Percentiles rank a stretch among this genome's conserved stretches.
Evolutionary conservation across 2,329 filamentous ascomycete genomes (phyloP).

Genomic region (Aspergillus chevalieri): DNA sequence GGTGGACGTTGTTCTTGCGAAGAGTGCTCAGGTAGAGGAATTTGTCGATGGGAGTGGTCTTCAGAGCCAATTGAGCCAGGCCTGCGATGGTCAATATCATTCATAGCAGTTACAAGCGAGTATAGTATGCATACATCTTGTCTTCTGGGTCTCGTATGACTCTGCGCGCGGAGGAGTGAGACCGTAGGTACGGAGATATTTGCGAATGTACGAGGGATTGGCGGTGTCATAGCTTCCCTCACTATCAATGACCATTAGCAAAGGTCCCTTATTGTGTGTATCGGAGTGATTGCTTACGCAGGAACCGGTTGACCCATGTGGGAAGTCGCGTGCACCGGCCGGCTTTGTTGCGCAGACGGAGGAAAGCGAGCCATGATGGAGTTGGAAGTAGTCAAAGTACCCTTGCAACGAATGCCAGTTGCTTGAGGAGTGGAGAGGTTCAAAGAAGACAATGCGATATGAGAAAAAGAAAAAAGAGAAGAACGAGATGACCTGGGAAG

Average conservation of each 20-base stretch:
- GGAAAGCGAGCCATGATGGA: slow-evolving; percentile 32
- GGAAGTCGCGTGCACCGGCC: slow-evolving; percentile 31
- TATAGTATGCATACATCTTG: slow-evolving; percentile 33
- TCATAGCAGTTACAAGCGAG: neutral
- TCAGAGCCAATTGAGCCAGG: slow-evolving; percentile 43
- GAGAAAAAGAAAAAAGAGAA: slow-evolving; percentile 4
- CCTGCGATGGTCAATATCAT: slow-evolving; percentile 17
- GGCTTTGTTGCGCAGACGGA: slow-evolving; percentile 26
- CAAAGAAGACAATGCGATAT: slow-evolving; percentile 11
- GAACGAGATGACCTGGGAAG: slow-evolving; percentile 1
- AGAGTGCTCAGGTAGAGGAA: slow-evolving; percentile 46
- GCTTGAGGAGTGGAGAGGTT: slow-evolving; percentile 1
- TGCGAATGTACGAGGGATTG: slow-evolving; percentile 45
- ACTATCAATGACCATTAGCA: slow-evolving; percentile 14
- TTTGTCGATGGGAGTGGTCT: slow-evolving; percentile 44
- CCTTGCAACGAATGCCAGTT: slow-evolving; percentile 8
- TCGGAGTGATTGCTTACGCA: slow-evolving; percentile 20
- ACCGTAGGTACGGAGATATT: slow-evolving; percentile 47
- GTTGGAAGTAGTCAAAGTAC: slow-evolving; percentile 18
- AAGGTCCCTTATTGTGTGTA: too few species aligned
- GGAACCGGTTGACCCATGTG: slow-evolving; percentile 27
- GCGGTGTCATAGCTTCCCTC: slow-evolving; percentile 45
- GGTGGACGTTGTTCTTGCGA: slow-evolving; percentile 47
- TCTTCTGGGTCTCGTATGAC: slow-evolving; percentile 45
- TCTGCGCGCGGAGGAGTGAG: slow-evolving; percentile 45